phyloP scores from a whole-genome alignment of 306 rosid species.

The Neltuma alba region DNA sequence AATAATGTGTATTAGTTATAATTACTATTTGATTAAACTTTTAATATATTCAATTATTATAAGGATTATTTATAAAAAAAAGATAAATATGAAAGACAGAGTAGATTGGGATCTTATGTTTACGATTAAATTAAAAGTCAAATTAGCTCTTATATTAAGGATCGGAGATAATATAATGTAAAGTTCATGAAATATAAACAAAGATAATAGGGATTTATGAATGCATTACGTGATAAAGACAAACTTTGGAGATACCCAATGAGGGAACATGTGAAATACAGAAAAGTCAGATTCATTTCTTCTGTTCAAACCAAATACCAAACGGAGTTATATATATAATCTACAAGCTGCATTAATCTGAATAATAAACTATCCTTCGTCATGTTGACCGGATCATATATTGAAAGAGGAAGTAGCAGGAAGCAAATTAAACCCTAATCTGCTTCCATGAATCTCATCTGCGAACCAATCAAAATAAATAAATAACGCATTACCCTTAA shows the following conservation, averaged over 20 bases:
- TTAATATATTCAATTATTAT: too few relatives aligned
- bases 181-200: neutral
- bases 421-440: neutral
- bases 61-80: too few relatives aligned
- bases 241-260: neutral
- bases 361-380: neutral
- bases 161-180: too few relatives aligned
- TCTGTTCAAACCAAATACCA: neutral
- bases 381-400: neutral
- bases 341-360: neutral
- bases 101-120: too few relatives aligned
- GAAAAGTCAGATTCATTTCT: constrained; percentile 7
- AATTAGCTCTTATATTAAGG: too few relatives aligned
- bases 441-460: neutral
- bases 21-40: too few relatives aligned
- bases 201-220: neutral
- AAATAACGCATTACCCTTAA: neutral
- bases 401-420: neutral
- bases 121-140: too few relatives aligned
- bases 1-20: too few relatives aligned
- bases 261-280: neutral
- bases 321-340: neutral
- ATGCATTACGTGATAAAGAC: neutral
- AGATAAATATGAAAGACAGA: too few relatives aligned
- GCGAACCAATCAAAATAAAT: neutral